Evolutionary conservation across 352 stramenopile genomes (phyloP).

Genomic region (Plasmopara viticola): DNA sequence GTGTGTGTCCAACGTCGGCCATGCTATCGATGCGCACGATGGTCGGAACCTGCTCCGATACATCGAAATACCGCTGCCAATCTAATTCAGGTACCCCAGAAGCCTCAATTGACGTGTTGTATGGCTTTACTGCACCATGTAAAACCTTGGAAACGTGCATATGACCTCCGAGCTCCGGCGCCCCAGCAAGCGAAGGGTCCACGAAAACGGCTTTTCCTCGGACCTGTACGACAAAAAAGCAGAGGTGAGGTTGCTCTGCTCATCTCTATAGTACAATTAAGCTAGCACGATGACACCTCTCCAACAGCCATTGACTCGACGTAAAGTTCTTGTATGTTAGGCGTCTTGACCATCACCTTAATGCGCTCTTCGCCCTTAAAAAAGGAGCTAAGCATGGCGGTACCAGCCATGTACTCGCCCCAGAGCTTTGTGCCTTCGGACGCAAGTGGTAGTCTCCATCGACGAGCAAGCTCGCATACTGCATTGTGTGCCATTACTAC

Average conservation of each 20-base stretch:
- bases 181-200: conserved; percentile 21
- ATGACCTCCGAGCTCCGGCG: conserved; percentile 25
- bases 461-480: conserved; percentile 43
- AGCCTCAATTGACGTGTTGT: conserved; percentile 65
- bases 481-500: conserved; percentile 57
- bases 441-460: conserved; percentile 44
- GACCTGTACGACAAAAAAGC: conserved; percentile 25
- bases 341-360: conserved; percentile 61
- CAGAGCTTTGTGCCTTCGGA: conserved; percentile 54
- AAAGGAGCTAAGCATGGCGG: conserved; percentile 81
- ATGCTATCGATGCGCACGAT: conserved; percentile 70
- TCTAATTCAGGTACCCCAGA: conserved; percentile 60
- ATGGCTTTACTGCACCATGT: conserved; percentile 65
- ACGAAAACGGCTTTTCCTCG: conserved; percentile 52
- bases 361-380: conserved; percentile 84
- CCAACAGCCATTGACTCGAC: conserved; percentile 72
- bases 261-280: background rate
- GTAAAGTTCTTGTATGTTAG: conserved; percentile 68
- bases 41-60: conserved; percentile 81
- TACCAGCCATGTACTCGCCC: conserved; percentile 85
- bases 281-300: conserved; percentile 32
- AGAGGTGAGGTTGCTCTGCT: background rate
- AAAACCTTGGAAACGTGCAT: conserved; percentile 81
- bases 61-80: conserved; percentile 80
- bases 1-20: conserved; percentile 36